A percentile compares a stretch with the other conserved stretches of the same genome.
phyloP scores from a whole-genome alignment of 139 green algal species.

The Raphidocelis subcapitata region DNA sequence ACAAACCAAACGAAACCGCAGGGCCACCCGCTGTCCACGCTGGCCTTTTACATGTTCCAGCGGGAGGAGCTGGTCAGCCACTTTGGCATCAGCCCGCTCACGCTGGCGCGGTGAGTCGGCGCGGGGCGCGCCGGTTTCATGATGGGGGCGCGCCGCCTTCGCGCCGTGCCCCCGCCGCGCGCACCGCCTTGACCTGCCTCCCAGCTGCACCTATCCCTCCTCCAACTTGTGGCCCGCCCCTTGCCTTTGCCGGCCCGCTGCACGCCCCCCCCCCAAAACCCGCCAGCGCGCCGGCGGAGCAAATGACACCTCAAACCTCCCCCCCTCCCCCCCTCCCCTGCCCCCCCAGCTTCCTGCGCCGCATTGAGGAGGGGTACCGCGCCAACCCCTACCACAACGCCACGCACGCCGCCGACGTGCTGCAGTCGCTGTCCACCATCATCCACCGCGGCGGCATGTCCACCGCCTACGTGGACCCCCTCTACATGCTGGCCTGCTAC shows the following conservation, averaged over 20 bases:
- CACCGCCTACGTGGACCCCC: constrained; percentile 46
- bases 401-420: constrained; percentile 58
- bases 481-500: constrained; percentile 46
- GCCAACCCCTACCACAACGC: constrained; percentile 67
- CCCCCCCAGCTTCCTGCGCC: neutral
- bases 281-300: too few relatives aligned
- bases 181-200: too few relatives aligned
- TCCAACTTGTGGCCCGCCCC: too few relatives aligned
- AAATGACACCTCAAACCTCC: too few relatives aligned
- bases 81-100: constrained; percentile 35
- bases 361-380: constrained; percentile 57
- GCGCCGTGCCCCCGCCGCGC: too few relatives aligned
- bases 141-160: too few relatives aligned
- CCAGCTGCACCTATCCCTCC: too few relatives aligned
- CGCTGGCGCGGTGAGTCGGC: constrained; percentile 26
- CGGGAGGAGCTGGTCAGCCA: constrained; percentile 38
- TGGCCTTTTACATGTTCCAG: constrained; percentile 56
- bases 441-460: constrained; percentile 30
- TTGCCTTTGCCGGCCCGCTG: too few relatives aligned
- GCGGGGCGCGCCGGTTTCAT: too few relatives aligned
- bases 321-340: too few relatives aligned
- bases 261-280: too few relatives aligned
- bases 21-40: constrained; percentile 40
- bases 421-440: constrained; percentile 51
- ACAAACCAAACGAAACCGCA: neutral